phyloP scores from a whole-genome alignment of 352 stramenopile species.

The Aphanomyces stellatus region DNA sequence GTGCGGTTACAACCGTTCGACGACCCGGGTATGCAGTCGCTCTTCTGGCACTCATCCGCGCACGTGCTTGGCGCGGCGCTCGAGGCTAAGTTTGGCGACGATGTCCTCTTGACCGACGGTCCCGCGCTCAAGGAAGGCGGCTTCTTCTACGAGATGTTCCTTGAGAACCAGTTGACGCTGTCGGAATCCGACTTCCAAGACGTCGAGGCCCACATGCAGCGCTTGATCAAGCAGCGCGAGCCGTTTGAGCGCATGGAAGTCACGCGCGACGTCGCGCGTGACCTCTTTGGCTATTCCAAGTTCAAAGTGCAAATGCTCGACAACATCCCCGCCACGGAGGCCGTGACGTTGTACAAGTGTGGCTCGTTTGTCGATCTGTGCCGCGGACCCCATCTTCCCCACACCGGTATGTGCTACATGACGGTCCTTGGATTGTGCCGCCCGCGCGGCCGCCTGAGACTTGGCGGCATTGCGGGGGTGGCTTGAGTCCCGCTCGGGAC shows the following conservation, averaged over 20 bases:
- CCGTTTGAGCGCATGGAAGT: slow-evolving; percentile 89
- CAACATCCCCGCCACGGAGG: slow-evolving; percentile 92
- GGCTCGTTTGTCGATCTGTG: slow-evolving; percentile 97
- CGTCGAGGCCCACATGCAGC: slow-evolving; percentile 88
- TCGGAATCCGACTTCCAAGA: slow-evolving; percentile 65
- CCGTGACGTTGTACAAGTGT: slow-evolving; percentile 95
- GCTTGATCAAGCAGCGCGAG: slow-evolving; percentile 92
- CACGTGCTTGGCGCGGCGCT: slow-evolving; percentile 98
- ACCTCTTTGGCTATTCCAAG: slow-evolving; percentile 90
- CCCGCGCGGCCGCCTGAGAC: not conserved
- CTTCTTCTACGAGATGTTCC: slow-evolving; percentile 98
- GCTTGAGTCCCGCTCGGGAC: too few species aligned
- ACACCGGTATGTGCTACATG: slow-evolving; percentile 74
- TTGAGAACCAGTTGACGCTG: slow-evolving; percentile 52
- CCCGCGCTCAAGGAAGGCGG: slow-evolving; percentile 91
- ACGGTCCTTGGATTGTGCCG: not conserved
- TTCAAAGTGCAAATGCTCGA: slow-evolving; percentile 96
- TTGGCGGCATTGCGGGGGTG: not conserved
- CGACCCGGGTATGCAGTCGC: slow-evolving; percentile 21
- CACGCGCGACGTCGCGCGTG: slow-evolving; percentile 83
- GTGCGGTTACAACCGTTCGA: slow-evolving; percentile 17
- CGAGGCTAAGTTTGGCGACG: slow-evolving; percentile 94
- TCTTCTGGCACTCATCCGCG: slow-evolving; percentile 99
- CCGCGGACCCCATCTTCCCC: slow-evolving; percentile 92
- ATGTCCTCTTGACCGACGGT: slow-evolving; percentile 93